Evolutionary conservation across 306 rosid species (phyloP).

Genomic region (Citrullus amarus): DNA sequence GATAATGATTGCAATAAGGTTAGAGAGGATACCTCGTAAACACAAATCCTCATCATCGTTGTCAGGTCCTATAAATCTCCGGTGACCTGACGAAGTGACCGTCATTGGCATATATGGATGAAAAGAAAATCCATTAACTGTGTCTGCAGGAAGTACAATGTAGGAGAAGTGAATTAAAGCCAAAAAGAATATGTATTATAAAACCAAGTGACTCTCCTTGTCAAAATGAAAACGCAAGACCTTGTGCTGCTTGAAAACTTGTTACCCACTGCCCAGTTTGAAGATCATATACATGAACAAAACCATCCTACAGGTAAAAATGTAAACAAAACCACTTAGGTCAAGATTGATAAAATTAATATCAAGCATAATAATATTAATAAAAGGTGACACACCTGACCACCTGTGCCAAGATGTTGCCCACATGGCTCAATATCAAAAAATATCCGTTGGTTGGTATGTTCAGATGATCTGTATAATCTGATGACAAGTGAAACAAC

Average conservation of each 20-base stretch:
- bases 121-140: constrained; percentile 74
- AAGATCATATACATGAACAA: constrained; percentile 79
- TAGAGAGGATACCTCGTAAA: constrained; percentile 50
- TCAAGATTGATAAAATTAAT: not conserved
- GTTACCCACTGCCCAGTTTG: constrained; percentile 94
- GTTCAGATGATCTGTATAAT: constrained; percentile 73
- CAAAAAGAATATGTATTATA: not conserved
- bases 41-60: constrained; percentile 36
- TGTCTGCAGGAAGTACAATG: constrained; percentile 39
- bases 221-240: constrained; percentile 26
- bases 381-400: constrained; percentile 56
- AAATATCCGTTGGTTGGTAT: constrained; percentile 80
- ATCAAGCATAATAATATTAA: not conserved
- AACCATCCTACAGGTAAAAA: constrained; percentile 55
- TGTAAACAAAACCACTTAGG: not conserved
- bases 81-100: constrained; percentile 78
- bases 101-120: constrained; percentile 88
- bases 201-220: not conserved
- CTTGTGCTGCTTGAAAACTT: constrained; percentile 74
- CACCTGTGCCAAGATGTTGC: constrained; percentile 81
- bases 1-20: constrained; percentile 6
- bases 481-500: constrained; percentile 25
- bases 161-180: constrained; percentile 11
- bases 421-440: constrained; percentile 92
- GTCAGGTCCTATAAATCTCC: constrained; percentile 67